A percentile compares a stretch with the other conserved stretches of the same genome.
phyloP scores from a whole-genome alignment of 2,329 filamentous ascomycete species.

The Myriosclerotinia duriaeana region DNA sequence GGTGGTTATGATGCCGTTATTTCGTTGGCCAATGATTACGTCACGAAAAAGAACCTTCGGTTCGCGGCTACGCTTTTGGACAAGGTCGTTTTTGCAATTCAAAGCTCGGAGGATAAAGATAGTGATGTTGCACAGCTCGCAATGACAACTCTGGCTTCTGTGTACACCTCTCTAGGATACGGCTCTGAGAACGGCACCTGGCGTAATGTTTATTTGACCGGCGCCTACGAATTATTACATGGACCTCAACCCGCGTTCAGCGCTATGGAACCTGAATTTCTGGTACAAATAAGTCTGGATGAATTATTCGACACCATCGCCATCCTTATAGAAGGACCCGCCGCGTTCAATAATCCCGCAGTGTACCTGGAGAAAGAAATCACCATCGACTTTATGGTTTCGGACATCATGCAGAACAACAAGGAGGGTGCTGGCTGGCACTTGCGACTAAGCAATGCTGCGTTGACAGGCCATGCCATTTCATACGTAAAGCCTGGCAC shows the following conservation, averaged over 20 bases:
- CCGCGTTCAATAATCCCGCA: neutral
- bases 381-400: constrained; percentile 9
- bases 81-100: constrained; percentile 41
- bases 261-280: neutral
- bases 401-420: neutral
- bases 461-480: neutral
- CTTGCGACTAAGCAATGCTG: constrained; percentile 1
- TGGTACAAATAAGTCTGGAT: neutral
- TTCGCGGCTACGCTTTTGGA: constrained; percentile 45
- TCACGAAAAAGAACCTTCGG: constrained; percentile 40
- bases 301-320: constrained; percentile 1
- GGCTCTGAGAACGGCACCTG: constrained; percentile 45
- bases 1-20: constrained; percentile 42
- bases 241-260: neutral
- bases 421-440: neutral
- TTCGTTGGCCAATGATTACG: constrained; percentile 38
- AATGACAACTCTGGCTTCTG: constrained; percentile 34
- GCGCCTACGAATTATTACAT: neutral
- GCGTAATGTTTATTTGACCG: constrained; percentile 44
- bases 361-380: neutral
- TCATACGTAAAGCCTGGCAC: neutral
- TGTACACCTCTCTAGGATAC: constrained; percentile 42
- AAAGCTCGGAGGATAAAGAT: constrained; percentile 27
- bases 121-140: neutral
- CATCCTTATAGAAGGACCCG: neutral